A percentile compares a stretch with the other conserved stretches of the same genome.
These are phyloP conservation scores for Kazachstania martiniae DNA, from an alignment of 805 yeast genomes.

Conservation along the genomic window DNA sequence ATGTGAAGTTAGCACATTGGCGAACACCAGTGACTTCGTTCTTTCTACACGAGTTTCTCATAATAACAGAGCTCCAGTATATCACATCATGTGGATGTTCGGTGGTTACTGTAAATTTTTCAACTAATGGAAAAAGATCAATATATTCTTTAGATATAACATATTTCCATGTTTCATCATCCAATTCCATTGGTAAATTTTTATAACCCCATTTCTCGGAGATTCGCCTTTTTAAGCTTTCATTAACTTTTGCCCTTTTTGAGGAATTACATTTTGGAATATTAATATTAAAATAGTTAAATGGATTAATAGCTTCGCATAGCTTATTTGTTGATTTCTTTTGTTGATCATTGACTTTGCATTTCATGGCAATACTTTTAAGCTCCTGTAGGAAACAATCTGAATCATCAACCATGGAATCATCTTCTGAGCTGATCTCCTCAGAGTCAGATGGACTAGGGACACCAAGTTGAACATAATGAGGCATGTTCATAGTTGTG, in stretches of 20 bases:
- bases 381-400: slow-evolving; percentile 12
- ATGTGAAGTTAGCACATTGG: slow-evolving; percentile 87
- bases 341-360: neutral
- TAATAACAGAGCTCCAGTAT: slow-evolving; percentile 97
- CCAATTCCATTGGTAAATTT: slow-evolving; percentile 26
- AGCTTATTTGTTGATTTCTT: neutral
- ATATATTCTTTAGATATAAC: slow-evolving; percentile 37
- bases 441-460: neutral
- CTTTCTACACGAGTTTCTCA: slow-evolving; percentile 89
- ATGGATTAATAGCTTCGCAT: slow-evolving; percentile 1
- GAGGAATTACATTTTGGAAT: neutral
- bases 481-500: neutral
- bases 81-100: slow-evolving; percentile 67
- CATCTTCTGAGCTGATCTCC: slow-evolving; percentile 1
- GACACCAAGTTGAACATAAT: too few species aligned
- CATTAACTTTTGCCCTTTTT: neutral
- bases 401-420: neutral
- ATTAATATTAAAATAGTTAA: neutral
- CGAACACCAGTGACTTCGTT: slow-evolving; percentile 81
- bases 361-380: slow-evolving; percentile 3
- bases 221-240: slow-evolving; percentile 1
- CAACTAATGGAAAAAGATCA: slow-evolving; percentile 84
- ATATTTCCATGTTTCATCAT: slow-evolving; percentile 18
- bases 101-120: slow-evolving; percentile 65
- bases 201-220: slow-evolving; percentile 35